Percentiles rank a stretch among this genome's conserved stretches.
Conservation (phyloP, 352 stramenopile genomes). For the Globisporangium paddicum region DNA sequence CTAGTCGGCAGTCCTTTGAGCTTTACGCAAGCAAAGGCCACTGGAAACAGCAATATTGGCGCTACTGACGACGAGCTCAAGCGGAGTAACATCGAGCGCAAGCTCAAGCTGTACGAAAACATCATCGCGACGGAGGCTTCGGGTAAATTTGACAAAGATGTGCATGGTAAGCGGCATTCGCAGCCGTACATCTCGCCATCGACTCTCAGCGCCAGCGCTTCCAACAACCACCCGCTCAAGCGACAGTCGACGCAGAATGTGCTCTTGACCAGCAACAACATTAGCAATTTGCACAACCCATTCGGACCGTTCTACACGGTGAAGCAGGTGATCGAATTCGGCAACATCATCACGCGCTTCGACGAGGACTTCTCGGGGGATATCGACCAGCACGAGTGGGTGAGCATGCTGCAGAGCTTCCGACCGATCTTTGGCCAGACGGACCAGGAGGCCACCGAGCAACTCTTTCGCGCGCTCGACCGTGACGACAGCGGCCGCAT, state of each 20-base stretch:
- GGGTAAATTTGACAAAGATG: not conserved
- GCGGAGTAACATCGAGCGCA: slow-evolving; percentile 50
- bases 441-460: slow-evolving; percentile 26
- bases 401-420: slow-evolving; percentile 36
- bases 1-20: slow-evolving; percentile 1
- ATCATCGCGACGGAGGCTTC: slow-evolving; percentile 14
- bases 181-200: slow-evolving; percentile 5
- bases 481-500: slow-evolving; percentile 46
- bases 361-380: slow-evolving; percentile 56
- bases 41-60: not conserved
- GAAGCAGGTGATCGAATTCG: slow-evolving; percentile 58
- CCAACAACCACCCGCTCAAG: not conserved
- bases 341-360: slow-evolving; percentile 35
- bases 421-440: slow-evolving; percentile 14
- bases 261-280: not conserved
- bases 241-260: not conserved
- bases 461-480: slow-evolving; percentile 46
- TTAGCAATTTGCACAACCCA: slow-evolving; percentile 19
- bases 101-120: slow-evolving; percentile 50
- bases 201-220: too few species aligned
- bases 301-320: slow-evolving; percentile 56
- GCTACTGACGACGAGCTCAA: slow-evolving; percentile 10
- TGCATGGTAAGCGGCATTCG: slow-evolving; percentile 1
- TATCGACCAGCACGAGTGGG: slow-evolving; percentile 52
- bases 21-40: not conserved